These are phyloP conservation scores for Tetracladium maxilliforme DNA, from an alignment of 2,329 filamentous ascomycete species.

Conservation along the genomic window DNA sequence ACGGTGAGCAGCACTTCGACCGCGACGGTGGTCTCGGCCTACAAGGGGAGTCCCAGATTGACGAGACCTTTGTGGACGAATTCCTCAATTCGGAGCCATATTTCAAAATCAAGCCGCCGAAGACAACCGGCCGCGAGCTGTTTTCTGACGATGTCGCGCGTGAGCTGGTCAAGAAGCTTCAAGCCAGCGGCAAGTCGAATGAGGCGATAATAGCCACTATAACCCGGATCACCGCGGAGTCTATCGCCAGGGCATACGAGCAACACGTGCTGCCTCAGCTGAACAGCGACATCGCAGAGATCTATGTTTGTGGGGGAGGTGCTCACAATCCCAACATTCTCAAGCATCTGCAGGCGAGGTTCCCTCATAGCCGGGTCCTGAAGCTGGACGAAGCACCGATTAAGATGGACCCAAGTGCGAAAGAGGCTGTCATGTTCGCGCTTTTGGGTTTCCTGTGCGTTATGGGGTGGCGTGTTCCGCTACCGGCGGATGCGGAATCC, in stretches of 20 bases:
- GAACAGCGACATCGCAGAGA: conserved; percentile 11
- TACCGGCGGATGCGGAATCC: conserved; percentile 37
- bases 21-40: too few relatives aligned
- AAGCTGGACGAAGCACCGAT: conserved; percentile 43
- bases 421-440: conserved; percentile 44
- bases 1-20: conserved; percentile 14
- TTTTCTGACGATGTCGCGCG: conserved; percentile 7
- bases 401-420: conserved; percentile 36
- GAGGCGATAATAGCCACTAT: conserved; percentile 11
- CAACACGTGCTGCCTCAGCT: conserved; percentile 7
- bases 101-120: conserved; percentile 8
- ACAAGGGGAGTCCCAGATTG: conserved; percentile 11
- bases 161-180: conserved; percentile 7
- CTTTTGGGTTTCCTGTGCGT: conserved; percentile 46
- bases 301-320: conserved; percentile 12
- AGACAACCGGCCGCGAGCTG: conserved; percentile 10
- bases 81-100: conserved; percentile 10
- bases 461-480: conserved; percentile 35
- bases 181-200: conserved; percentile 4
- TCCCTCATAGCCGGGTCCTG: conserved; percentile 30
- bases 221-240: conserved; percentile 10
- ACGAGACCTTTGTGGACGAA: conserved; percentile 14
- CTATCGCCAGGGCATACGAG: conserved; percentile 8
- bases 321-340: conserved; percentile 15
- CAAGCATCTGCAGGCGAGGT: conserved; percentile 31